Evolutionary conservation across 2,329 filamentous ascomycete genomes (phyloP).

Genomic region (Xylariaceae sp.): DNA sequence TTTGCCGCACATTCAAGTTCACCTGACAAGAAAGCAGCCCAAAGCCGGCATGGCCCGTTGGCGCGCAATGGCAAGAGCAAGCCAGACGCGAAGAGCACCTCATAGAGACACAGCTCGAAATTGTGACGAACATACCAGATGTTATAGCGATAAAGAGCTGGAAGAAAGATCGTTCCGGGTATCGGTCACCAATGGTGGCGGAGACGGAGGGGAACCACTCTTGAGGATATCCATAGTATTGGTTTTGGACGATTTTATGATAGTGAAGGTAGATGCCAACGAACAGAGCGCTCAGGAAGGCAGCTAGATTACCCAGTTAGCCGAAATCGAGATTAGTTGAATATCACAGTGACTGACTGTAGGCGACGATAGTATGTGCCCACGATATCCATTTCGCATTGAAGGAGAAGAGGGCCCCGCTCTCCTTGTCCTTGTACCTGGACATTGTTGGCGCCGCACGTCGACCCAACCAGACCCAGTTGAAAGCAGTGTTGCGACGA

Average conservation of each 20-base stretch:
- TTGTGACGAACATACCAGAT: constrained; percentile 55
- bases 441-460: constrained; percentile 12
- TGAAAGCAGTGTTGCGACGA: too few relatives aligned
- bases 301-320: constrained; percentile 44
- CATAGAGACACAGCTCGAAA: not conserved
- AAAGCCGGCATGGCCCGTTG: too few relatives aligned
- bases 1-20: too few relatives aligned
- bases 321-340: not conserved
- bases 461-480: too few relatives aligned
- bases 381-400: constrained; percentile 90
- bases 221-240: constrained; percentile 88
- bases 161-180: constrained; percentile 94
- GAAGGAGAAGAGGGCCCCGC: constrained; percentile 58
- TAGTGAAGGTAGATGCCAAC: constrained; percentile 83
- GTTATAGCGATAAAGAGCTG: constrained; percentile 97
- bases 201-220: constrained; percentile 98
- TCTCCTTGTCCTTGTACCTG: constrained; percentile 61
- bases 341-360: constrained; percentile 45
- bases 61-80: too few relatives aligned
- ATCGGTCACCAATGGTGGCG: constrained; percentile 93
- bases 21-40: too few relatives aligned
- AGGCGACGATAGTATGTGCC: constrained; percentile 79
- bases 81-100: too few relatives aligned
- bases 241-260: constrained; percentile 95
- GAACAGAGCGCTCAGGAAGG: constrained; percentile 81